Percentiles rank a stretch among this genome's conserved stretches.
These are phyloP conservation scores for Solanum hybrid DNA, from an alignment of 305 asterid genomes.

Conservation along the genomic window DNA sequence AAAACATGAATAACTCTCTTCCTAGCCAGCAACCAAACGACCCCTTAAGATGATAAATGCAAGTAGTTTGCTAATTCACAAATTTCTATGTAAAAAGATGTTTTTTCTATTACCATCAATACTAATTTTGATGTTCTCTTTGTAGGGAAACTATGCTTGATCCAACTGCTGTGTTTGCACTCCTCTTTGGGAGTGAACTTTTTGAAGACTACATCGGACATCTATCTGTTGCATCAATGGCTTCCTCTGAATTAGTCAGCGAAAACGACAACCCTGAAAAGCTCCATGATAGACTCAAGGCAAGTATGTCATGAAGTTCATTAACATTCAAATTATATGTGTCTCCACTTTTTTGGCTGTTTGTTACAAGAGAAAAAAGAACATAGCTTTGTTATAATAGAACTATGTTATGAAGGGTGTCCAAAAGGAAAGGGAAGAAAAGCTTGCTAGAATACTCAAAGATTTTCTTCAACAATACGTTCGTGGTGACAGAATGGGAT, in stretches of 20 bases:
- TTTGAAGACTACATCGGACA: conserved; percentile 86
- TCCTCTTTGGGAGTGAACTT: conserved; percentile 93
- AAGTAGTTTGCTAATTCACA: background rate
- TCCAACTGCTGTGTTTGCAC: conserved; percentile 87
- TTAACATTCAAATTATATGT: background rate
- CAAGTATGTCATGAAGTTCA: conserved; percentile 3
- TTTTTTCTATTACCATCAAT: background rate
- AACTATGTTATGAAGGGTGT: conserved; percentile 41
- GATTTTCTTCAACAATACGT: conserved; percentile 57
- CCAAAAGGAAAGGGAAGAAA: conserved; percentile 86
- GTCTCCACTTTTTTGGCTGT: too few relatives aligned
- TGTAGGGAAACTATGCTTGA: conserved; percentile 81
- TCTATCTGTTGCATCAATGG: conserved; percentile 80
- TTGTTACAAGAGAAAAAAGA: too few relatives aligned
- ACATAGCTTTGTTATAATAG: background rate
- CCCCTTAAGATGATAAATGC: background rate
- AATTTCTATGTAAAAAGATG: background rate
- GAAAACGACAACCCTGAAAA: conserved; percentile 52
- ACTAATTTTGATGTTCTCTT: background rate
- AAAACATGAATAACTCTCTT: background rate
- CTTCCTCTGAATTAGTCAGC: conserved; percentile 47
- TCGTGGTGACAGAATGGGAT: conserved; percentile 67
- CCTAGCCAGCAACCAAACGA: background rate
- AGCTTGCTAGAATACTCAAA: conserved; percentile 56
- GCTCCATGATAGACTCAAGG: conserved; percentile 72